A percentile compares a stretch with the other conserved stretches of the same genome.
Evolutionary conservation across 768 basidiomycete genomes (phyloP).

Genomic region (Tulasnella sp.): DNA sequence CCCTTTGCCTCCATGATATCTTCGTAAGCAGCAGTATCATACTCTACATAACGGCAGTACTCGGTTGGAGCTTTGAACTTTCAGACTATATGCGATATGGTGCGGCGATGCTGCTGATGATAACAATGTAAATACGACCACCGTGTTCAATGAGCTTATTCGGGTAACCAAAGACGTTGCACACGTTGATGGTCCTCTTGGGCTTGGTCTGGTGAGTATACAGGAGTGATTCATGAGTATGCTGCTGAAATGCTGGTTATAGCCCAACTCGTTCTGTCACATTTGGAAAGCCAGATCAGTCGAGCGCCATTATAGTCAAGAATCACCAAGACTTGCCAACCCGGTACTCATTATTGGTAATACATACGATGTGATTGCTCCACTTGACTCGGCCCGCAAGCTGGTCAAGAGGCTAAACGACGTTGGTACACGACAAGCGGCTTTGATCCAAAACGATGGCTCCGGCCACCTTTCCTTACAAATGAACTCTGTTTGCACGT

Average conservation of each 20-base stretch:
- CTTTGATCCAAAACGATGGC: conserved; percentile 10
- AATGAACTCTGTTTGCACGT: conserved; percentile 11
- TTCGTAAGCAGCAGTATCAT: no score
- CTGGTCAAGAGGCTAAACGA: background rate
- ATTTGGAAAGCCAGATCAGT: background rate
- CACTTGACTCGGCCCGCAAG: background rate
- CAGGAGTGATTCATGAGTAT: background rate
- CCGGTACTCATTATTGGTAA: conserved; percentile 15
- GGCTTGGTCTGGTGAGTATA: no score
- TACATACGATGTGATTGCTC: conserved; percentile 9
- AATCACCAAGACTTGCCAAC: conserved; percentile 4
- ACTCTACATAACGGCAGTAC: no score
- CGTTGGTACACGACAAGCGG: background rate
- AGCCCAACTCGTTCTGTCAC: background rate
- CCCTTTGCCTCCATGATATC: no score
- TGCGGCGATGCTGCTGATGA: no score
- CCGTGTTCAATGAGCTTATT: conserved; percentile 13
- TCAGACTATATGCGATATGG: no score
- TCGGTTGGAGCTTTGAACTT: no score
- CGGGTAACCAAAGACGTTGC: background rate
- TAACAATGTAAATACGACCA: background rate
- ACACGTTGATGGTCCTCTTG: background rate
- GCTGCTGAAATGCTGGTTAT: background rate
- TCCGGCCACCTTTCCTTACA: conserved; percentile 8
- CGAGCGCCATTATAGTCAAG: background rate